Base-by-base conservation (phyloP, 2,329 filamentous ascomycete genomes). In the Scytalidium lignicola region DNA sequence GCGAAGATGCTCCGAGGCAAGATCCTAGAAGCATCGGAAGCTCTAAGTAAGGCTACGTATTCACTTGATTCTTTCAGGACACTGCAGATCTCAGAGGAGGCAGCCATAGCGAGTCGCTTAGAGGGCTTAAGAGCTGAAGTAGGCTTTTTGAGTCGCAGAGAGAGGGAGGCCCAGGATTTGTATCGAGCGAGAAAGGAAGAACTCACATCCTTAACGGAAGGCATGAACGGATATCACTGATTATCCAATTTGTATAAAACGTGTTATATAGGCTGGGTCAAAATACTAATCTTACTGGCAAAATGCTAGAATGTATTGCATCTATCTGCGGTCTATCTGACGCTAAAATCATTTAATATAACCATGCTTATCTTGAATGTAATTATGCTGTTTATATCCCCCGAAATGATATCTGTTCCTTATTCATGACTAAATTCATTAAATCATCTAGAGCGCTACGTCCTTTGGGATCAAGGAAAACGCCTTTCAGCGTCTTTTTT, bases 161-260 rank as follows among this genome's bases (percentile, higher is more conserved):
- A 97, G 72, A 78, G 91, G 51, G 90, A 96, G 70, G 90, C 90
- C 6, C 93, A 99, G 70, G 90, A 96, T 55, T 66, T 86, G 60
- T 99, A 93, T 65, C 79, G 88, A 58, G 73, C 71, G 55, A 80
- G 83, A 51, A 89, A 80, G 68, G 88, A 90, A 43, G 93, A 97
- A 73, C 67, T 96, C 57, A 80, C 84, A 43, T 72, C 69, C 47
- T 70, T 95, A 57, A 66, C 62, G 37, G 59, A 64, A 15, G 52
- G 47, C 13, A 54, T 51, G 10, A 62, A 62, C 51, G 58, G 59
- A 40, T 59, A 53, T 55, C 57, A 59, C 54, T 56, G 29, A 46
- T 15, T 37, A 37, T 37, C 32, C 32, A 37, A n/a, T 37, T 28
- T 37, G 32, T 37, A 37, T 5, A 9, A 37, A 13, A 37, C 4